Percentiles rank a stretch among this genome's conserved stretches.
Evolutionary conservation across 768 basidiomycete species (phyloP).

Genomic region (Auricularia sp.): DNA sequence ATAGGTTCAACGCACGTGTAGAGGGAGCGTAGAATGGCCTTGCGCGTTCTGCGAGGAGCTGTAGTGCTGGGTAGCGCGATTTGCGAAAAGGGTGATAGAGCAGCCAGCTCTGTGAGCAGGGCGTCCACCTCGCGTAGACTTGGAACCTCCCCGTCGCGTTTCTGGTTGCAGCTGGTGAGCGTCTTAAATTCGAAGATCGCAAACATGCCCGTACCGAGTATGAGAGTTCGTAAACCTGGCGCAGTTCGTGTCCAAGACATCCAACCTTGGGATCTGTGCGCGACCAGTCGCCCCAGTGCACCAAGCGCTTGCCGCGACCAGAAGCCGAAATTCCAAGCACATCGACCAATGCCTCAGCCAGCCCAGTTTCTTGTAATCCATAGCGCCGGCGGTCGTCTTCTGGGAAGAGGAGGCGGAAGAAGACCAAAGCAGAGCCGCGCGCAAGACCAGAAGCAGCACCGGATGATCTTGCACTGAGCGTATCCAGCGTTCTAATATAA

Average conservation of each 20-base stretch:
- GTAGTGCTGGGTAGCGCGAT: constrained; percentile 19
- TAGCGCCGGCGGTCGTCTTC: constrained; percentile 68
- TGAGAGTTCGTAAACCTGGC: constrained; percentile 32
- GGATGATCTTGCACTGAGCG: neutral
- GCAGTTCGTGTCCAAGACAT: constrained; percentile 63
- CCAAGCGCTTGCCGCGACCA: constrained; percentile 16
- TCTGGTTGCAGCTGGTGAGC: constrained; percentile 6
- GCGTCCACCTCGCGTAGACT: constrained; percentile 46
- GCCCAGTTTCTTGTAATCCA: constrained; percentile 55
- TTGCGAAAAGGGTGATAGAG: constrained; percentile 51
- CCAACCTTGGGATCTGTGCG: constrained; percentile 33
- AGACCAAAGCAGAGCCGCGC: constrained; percentile 40
- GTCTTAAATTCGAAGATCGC: neutral
- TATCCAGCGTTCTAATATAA: neutral
- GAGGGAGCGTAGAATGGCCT: constrained; percentile 41
- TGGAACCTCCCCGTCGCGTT: constrained; percentile 14
- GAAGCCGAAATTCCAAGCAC: constrained; percentile 32
- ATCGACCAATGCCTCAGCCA: constrained; percentile 43
- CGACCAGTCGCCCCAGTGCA: constrained; percentile 9
- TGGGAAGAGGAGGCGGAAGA: constrained; percentile 77
- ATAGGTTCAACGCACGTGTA: constrained; percentile 27
- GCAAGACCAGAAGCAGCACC: constrained; percentile 11
- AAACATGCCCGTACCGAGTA: constrained; percentile 25
- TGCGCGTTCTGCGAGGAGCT: constrained; percentile 23
- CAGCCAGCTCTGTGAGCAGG: constrained; percentile 67